These are phyloP conservation scores for Neofusicoccum umdonicola DNA, from an alignment of 2,329 filamentous ascomycete species.

Conservation along the genomic window DNA sequence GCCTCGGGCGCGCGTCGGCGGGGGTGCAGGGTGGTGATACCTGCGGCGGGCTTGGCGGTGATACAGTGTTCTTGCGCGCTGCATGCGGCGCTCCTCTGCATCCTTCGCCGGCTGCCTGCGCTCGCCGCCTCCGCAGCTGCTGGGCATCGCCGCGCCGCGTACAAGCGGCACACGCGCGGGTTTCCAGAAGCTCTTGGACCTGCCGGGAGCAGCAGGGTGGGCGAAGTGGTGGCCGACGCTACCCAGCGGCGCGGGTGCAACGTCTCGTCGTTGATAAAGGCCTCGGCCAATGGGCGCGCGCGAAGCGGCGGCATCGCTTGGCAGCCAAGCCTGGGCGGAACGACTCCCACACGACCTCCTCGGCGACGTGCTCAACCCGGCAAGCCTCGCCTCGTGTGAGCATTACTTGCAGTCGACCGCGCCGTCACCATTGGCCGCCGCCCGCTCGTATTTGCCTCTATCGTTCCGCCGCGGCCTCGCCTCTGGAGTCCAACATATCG, in stretches of 20 bases:
- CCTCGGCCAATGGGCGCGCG: background rate
- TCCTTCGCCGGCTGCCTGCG: background rate
- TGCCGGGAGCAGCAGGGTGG: conserved; percentile 2
- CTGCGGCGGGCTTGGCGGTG: background rate
- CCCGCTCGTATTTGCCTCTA: conserved; percentile 1
- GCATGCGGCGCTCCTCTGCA: background rate
- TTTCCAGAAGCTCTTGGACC: conserved; percentile 14
- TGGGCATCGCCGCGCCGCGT: background rate
- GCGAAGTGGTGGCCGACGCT: background rate
- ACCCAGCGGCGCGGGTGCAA: background rate
- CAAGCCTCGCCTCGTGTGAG: background rate
- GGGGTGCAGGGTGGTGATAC: background rate
- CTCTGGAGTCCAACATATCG: background rate
- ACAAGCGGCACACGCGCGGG: background rate
- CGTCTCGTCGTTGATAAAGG: background rate
- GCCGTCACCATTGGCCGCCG: conserved; percentile 1
- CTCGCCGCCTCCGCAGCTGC: background rate
- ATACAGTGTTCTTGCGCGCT: background rate
- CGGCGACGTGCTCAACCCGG: background rate
- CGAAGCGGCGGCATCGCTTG: background rate
- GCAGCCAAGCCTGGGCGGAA: conserved; percentile 7
- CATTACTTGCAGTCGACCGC: background rate
- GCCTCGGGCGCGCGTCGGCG: background rate
- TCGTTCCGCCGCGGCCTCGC: background rate
- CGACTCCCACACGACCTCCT: background rate